A percentile compares a stretch with the other conserved stretches of the same genome.
These are phyloP conservation scores for Protostelium mycophagum DNA, from an alignment of 78 protist species.

Conservation along the genomic window DNA sequence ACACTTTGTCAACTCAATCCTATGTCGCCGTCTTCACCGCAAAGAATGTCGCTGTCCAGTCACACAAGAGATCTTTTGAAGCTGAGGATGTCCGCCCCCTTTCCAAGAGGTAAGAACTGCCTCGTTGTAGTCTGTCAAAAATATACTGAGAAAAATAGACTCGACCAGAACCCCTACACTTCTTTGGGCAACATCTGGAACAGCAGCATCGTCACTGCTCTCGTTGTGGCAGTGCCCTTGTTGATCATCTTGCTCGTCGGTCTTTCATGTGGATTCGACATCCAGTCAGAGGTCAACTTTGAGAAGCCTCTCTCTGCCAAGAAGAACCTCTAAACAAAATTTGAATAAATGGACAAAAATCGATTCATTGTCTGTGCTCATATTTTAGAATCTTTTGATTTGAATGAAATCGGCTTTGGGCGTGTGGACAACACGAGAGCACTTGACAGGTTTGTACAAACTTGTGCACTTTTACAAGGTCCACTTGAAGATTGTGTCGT, in stretches of 20 bases:
- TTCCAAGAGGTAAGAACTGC: background rate
- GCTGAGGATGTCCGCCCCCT: background rate
- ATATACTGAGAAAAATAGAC: background rate
- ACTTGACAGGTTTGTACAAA: no score
- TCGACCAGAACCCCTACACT: background rate
- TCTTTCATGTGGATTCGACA: background rate
- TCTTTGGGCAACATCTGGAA: background rate
- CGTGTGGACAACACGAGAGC: no score
- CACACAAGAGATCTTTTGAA: background rate
- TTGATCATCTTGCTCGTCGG: background rate
- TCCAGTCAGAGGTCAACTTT: background rate
- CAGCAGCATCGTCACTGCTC: background rate
- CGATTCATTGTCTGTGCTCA: no score
- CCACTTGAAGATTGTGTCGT: no score
- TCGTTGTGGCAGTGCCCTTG: background rate
- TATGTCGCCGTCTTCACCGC: background rate
- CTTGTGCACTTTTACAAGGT: no score
- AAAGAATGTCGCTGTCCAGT: background rate
- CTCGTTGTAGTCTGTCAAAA: background rate
- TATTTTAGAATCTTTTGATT: no score
- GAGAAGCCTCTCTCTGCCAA: background rate
- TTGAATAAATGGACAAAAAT: no score
- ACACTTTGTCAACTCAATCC: background rate
- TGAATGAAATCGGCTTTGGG: no score
- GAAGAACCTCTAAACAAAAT: background rate